Base-by-base conservation (phyloP, 192 early-diverging fungal genomes). In the Dissophora ornata region DNA sequence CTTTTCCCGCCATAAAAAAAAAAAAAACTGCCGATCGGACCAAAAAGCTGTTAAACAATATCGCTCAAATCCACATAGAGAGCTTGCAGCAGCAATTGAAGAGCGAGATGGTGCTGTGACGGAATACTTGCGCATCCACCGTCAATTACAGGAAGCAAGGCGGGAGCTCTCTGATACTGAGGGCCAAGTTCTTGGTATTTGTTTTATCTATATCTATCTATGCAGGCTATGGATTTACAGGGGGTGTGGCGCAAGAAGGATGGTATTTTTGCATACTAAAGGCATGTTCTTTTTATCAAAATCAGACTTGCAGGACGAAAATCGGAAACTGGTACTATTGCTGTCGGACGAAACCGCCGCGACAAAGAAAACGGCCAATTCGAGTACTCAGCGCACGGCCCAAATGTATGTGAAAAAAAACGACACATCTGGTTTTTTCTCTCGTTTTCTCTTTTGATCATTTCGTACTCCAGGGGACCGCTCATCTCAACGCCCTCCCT, bases 301-400 rank as follows among this genome's bases (percentile, higher is more conserved):
- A 15, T 25, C 46, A 77, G 73, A 77, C 36, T 57, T 22, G 30
- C 73, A 77, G 25, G 65, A 77, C 49, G 64, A 77, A 24, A 77
- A 77, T 19, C 47, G 73, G 1, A 49, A 33, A 12, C 22, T 77
- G 3, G 42, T 38, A 12, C 63, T 62, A 26, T 8, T 38, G 19
- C 11, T 75, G 7, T 46, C 61, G 0, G 19, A 22, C 1, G 71
- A 65, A 41, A 66, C 71, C 13, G 50, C 55, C 4, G 49, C 40
- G 4, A 45, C 58, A 8, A 73, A 64, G 26, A 54, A 63, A 22
- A 41, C 47, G 0, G 12, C 50, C 0, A 28, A 51, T 1, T 50
- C 0, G 41, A 62, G 16, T 64, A 77, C 13, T 33, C 73, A 18
- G 26, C 18, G 7, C 46, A 38, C 21, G 59, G 54, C 44, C 49